Evolutionary conservation across 768 basidiomycete species (phyloP).

Genomic region (Lentinus tigrinus): DNA sequence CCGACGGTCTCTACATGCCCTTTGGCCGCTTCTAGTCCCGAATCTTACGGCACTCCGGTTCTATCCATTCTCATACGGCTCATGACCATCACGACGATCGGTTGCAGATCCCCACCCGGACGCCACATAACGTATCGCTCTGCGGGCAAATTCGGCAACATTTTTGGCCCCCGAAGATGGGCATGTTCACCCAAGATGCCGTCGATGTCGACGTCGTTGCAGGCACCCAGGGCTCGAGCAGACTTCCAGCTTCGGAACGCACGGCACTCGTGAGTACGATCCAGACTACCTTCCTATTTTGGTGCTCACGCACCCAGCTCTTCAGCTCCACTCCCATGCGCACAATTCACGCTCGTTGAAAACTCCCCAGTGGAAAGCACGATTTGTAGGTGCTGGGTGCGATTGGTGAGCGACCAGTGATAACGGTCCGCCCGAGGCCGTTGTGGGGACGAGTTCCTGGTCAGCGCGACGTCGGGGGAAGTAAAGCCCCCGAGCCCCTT

Average conservation of each 20-base stretch:
- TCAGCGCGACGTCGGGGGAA: not conserved
- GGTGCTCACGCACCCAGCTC: slow-evolving; percentile 9
- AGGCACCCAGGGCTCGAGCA: slow-evolving; percentile 10
- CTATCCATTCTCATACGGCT: no score
- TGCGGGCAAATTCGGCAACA: not conserved
- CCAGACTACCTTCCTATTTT: not conserved
- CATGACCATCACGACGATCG: not conserved
- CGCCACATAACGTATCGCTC: not conserved
- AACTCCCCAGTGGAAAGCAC: slow-evolving; percentile 1
- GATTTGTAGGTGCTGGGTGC: not conserved
- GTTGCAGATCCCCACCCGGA: not conserved
- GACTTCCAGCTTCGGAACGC: slow-evolving; percentile 1
- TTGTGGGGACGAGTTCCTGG: slow-evolving; percentile 4
- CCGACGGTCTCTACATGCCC: not conserved
- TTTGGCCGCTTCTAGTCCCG: not conserved
- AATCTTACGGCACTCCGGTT: not conserved
- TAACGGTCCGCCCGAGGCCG: slow-evolving; percentile 12
- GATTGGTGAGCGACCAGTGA: slow-evolving; percentile 3
- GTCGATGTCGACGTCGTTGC: slow-evolving; percentile 13
- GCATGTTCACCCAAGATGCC: not conserved
- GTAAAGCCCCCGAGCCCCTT: not conserved
- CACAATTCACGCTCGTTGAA: not conserved
- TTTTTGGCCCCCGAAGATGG: not conserved
- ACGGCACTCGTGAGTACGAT: slow-evolving; percentile 11
- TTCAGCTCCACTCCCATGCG: slow-evolving; percentile 9